Evolutionary conservation across 1,284 basidiomycete species (phyloP).

Genomic region (Ustilago hordei): DNA sequence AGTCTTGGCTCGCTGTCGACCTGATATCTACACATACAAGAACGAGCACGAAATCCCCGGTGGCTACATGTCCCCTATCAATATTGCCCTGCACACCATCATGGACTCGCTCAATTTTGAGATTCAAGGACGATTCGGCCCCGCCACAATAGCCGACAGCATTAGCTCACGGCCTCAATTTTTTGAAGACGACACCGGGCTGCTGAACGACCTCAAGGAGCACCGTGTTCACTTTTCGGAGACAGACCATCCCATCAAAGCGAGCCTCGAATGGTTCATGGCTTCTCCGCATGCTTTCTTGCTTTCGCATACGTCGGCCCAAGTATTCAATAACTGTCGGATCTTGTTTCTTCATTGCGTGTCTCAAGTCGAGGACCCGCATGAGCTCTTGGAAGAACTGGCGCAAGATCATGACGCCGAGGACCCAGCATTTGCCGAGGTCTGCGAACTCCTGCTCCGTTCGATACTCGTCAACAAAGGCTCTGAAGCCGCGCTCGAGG

Average conservation of each 20-base stretch:
- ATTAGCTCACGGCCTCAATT: conserved; percentile 11
- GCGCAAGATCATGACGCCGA: conserved; percentile 15
- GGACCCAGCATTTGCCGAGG: conserved; percentile 19
- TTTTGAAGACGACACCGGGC: conserved; percentile 17
- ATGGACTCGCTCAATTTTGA: conserved; percentile 36
- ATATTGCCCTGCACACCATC: conserved; percentile 25
- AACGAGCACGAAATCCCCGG: background rate
- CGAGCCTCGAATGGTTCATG: conserved; percentile 24
- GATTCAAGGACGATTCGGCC: conserved; percentile 5
- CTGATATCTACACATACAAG: conserved; percentile 29
- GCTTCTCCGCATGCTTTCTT: conserved; percentile 37
- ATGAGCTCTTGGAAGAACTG: conserved; percentile 14
- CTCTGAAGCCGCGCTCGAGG: conserved; percentile 19
- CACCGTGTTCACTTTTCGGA: conserved; percentile 1
- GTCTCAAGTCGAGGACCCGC: conserved; percentile 15
- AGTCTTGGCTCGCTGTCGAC: conserved; percentile 22
- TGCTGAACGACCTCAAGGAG: conserved; percentile 13
- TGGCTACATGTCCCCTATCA: conserved; percentile 20
- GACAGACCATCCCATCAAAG: conserved; percentile 19
- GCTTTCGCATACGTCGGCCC: conserved; percentile 18
- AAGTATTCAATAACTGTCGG: conserved; percentile 19
- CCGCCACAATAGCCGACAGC: background rate
- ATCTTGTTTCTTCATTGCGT: conserved; percentile 21
- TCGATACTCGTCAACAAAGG: conserved; percentile 14
- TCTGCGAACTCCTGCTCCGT: conserved; percentile 30